Base-by-base conservation (phyloP, 2,329 filamentous ascomycete species). In the Monilinia vaccinii-corymbosi region DNA sequence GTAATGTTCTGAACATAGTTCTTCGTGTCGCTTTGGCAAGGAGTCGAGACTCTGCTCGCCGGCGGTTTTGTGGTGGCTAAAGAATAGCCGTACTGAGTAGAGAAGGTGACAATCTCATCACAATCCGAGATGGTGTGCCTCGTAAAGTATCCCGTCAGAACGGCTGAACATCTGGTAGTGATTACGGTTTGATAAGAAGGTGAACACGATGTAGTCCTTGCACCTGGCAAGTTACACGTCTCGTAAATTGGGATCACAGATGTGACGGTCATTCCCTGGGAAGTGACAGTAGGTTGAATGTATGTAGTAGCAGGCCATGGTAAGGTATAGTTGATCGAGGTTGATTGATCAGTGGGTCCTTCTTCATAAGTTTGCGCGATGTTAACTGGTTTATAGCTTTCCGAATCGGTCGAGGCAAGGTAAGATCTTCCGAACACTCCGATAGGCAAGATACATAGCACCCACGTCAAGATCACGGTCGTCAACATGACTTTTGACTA, bases 101-200 rank as follows among this genome's bases (percentile, higher is more conserved):
- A 69, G 50, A 70, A 70, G 10, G 67, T 69, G 18, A 69, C 56
- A 21, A 58, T 67, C 55, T 68, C 62, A 34, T 59, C 44, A 44
- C 68, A 70, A n/a, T 68, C 64, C 5, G 49, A 68, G 28, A 69
- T 56, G 1, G 66, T 67, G 31, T 65, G 44, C 18, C 18, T 57
- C 10, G 56, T 57, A 4, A 63, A 66, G 40, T 67, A 70, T 31
- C 65, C 67, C 23, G 60, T 65, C 14, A 70, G 48, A 10, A 67
- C 52, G 13, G 66, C 64, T 21, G 65, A 69, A 59, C 68, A 70
- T 25, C 59, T 36, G 28, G 63, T 58, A 1, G 63, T 64, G 31
- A 52, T 64, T 9, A 60, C 38, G 11, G 62, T 67, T 31, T 63
- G 49, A 25, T 61, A 61, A 11, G 58, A 61, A 14, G 61, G 63